A percentile compares a stretch with the other conserved stretches of the same genome.
Evolutionary conservation across 2,329 filamentous ascomycete species (phyloP).

Genomic region (Cytospora schulzeri): DNA sequence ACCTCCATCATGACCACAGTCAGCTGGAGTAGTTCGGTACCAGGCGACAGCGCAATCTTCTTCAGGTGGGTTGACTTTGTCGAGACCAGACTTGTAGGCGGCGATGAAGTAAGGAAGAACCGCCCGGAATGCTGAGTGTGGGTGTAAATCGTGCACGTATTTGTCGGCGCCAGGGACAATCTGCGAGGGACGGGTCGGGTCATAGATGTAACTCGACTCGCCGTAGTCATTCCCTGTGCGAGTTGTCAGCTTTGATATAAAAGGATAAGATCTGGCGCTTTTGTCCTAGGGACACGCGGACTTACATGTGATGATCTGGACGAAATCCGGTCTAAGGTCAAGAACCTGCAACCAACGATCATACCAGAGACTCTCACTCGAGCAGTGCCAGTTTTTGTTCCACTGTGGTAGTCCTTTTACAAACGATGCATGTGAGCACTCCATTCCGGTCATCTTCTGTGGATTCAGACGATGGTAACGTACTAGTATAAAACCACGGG

Average conservation of each 20-base stretch:
- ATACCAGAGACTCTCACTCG: slow-evolving; percentile 56
- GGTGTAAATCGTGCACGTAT: slow-evolving; percentile 47
- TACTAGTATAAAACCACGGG: slow-evolving; percentile 44
- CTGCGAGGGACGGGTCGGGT: slow-evolving; percentile 43
- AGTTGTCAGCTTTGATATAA: not conserved
- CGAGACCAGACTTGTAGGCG: slow-evolving; percentile 50
- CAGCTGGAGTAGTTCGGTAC: slow-evolving; percentile 45
- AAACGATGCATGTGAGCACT: not conserved
- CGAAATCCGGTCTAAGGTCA: slow-evolving; percentile 51
- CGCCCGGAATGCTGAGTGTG: slow-evolving; percentile 52
- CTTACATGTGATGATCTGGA: slow-evolving; percentile 58
- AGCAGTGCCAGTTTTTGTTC: slow-evolving; percentile 60
- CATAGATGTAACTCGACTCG: slow-evolving; percentile 61
- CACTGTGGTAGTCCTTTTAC: slow-evolving; percentile 26
- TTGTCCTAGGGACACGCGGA: slow-evolving; percentile 1
- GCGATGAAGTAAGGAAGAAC: slow-evolving; percentile 52
- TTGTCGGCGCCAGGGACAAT: slow-evolving; percentile 50
- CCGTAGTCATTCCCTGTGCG: slow-evolving; percentile 59
- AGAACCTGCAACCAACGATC: slow-evolving; percentile 58
- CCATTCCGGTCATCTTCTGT: slow-evolving; percentile 48
- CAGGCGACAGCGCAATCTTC: slow-evolving; percentile 44
- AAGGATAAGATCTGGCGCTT: slow-evolving; percentile 17
- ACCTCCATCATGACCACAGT: slow-evolving; percentile 40
- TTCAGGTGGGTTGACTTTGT: slow-evolving; percentile 33
- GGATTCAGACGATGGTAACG: slow-evolving; percentile 45